A percentile compares a stretch with the other conserved stretches of the same genome.
Conservation (phyloP, 148 eudicot species). For the Vaccinium myrtillus region DNA sequence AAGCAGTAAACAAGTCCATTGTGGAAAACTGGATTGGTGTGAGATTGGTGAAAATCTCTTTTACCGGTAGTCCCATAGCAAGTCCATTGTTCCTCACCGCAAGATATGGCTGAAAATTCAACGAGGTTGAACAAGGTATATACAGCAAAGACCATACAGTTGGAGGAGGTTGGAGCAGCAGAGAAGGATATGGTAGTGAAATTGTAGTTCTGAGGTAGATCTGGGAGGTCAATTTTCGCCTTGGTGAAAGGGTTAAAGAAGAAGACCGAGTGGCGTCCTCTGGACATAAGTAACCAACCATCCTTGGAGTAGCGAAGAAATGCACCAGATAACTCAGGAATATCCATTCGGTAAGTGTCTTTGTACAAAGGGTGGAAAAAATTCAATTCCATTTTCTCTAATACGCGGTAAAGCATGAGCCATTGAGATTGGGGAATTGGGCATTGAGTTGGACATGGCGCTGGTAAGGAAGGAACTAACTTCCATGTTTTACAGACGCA, state of each 20-base stretch:
- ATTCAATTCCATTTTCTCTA: neutral
- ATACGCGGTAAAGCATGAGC: neutral
- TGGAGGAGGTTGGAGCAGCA: neutral
- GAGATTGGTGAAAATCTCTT: neutral
- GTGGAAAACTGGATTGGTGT: neutral
- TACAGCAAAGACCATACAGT: neutral
- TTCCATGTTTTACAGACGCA: neutral
- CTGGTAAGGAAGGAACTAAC: neutral
- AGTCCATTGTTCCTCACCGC: neutral
- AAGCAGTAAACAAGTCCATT: neutral
- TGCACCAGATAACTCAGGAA: constrained; percentile 4
- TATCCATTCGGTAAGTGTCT: neutral
- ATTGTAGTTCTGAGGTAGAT: neutral
- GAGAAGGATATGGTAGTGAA: neutral
- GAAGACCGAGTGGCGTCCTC: neutral
- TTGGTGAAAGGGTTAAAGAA: constrained; percentile 1
- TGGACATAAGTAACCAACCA: neutral
- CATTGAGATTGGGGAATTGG: neutral
- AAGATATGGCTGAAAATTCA: neutral
- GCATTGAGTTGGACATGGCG: neutral
- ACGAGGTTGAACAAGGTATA: neutral
- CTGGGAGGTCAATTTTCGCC: neutral
- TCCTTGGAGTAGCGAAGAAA: neutral
- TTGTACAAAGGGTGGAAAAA: neutral
- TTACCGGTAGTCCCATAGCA: neutral